Percentiles rank a stretch among this genome's conserved stretches.
phyloP scores from a whole-genome alignment of 352 stramenopile species.

The Pseudoperonospora humuli region DNA sequence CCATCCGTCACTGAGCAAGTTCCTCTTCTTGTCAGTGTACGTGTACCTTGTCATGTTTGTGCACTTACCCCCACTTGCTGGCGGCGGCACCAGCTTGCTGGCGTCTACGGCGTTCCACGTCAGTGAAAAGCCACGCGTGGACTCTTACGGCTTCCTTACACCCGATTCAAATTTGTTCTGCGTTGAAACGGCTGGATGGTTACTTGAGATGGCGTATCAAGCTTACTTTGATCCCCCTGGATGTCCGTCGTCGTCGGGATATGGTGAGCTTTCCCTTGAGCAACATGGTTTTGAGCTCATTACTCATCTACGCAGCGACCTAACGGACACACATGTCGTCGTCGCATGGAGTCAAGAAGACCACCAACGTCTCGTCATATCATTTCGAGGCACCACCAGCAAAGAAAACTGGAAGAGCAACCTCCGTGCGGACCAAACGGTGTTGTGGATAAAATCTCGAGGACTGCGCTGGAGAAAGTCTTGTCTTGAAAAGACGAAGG shows the following conservation, averaged over 20 bases:
- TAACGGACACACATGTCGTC: conserved; percentile 73
- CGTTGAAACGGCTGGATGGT: conserved; percentile 74
- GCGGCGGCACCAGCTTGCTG: conserved; percentile 40
- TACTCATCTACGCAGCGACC: conserved; percentile 60
- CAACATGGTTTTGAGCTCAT: conserved; percentile 76
- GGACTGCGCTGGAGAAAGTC: conserved; percentile 41
- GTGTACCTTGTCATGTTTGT: conserved; percentile 83
- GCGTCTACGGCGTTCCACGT: conserved; percentile 68
- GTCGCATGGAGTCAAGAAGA: conserved; percentile 42
- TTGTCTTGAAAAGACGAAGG: conserved; percentile 53
- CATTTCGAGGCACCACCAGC: conserved; percentile 81
- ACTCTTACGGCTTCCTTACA: conserved; percentile 56
- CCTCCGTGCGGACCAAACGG: conserved; percentile 69
- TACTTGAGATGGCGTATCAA: conserved; percentile 80
- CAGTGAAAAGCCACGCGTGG: conserved; percentile 48
- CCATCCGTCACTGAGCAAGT: conserved; percentile 49
- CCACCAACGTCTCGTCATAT: conserved; percentile 70
- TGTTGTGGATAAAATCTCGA: conserved; percentile 71
- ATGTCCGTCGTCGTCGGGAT: conserved; percentile 64
- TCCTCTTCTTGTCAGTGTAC: conserved; percentile 77
- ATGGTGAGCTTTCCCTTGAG: conserved; percentile 66
- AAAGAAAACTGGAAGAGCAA: conserved; percentile 87
- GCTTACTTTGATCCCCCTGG: conserved; percentile 82
- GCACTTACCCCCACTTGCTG: conserved; percentile 53
- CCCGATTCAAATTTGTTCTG: conserved; percentile 79